Evolutionary conservation across 2,329 filamentous ascomycete genomes (phyloP).

Genomic region (Ceratocystis papillata): DNA sequence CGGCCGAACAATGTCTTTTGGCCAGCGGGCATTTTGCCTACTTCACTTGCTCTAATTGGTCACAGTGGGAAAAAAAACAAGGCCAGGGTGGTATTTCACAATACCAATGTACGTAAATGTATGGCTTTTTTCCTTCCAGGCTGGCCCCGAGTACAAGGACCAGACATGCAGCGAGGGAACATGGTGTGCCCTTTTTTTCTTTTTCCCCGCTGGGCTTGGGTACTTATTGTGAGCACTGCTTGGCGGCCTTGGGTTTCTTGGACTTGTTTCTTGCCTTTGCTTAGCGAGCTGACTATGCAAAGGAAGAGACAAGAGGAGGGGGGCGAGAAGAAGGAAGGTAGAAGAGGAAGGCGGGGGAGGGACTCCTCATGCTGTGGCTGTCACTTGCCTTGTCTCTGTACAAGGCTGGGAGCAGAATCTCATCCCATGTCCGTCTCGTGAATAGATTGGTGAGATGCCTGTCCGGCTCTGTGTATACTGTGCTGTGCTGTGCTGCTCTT

Average conservation of each 20-base stretch:
- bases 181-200: neutral
- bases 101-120: neutral
- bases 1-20: neutral
- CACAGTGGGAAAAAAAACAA: too few species aligned
- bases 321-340: neutral
- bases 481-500: neutral
- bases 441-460: neutral
- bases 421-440: constrained; percentile 2
- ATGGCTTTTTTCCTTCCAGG: neutral
- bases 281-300: neutral
- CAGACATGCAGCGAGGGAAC: neutral
- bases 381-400: constrained; percentile 1
- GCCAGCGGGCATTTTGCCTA: neutral
- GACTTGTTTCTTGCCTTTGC: neutral
- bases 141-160: constrained; percentile 1
- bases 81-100: neutral
- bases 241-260: neutral
- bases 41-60: neutral
- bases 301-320: neutral
- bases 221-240: neutral
- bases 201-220: neutral
- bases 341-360: neutral
- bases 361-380: neutral
- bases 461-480: neutral
- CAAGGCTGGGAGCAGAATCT: constrained; percentile 10